Base-by-base conservation (phyloP, 2,329 filamentous ascomycete genomes). In the Neofusicoccum umdonicola region DNA sequence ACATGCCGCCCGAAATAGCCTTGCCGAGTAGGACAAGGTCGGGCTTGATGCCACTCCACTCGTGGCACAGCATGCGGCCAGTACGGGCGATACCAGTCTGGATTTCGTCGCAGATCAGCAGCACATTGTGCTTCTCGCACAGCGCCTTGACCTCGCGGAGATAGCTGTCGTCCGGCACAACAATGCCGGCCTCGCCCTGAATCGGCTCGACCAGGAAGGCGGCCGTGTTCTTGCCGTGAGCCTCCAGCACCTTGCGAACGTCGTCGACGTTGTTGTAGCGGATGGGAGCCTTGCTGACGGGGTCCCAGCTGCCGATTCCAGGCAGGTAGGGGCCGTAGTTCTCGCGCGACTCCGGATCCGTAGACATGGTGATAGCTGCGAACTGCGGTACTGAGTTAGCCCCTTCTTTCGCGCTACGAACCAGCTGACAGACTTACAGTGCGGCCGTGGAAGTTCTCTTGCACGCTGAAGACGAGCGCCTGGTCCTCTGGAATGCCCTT, bases 241-340 rank as follows among this genome's bases (percentile, higher is more conserved):
- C 85, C 75, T 93, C 89, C 52, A 99, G 84, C 2, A 89, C 90
- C 67, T 87, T 88, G 71, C 93, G 90, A 9, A 98, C 82, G 72
- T 96, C 92, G 35, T 84, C 82, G 67, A 95, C 85, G 75, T 93
- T 91, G 81, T 96, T 94, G 83, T 93, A 99, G 47, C 89, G 87
- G 71, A 98, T 93, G 15, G 86, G 79, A 79, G 90, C 88, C 70
- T 87, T 87, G 0, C 92, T 96, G 13, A 87, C 84, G 34, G 94
- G 94, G 76, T 87, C 88, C 35, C 82, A 79, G 68, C 92, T 90
- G 62, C 94, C 92, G 67, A 98, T 89, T 71, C 90, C 90, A 69
- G 95, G 95, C 22, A 99, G 87, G 76, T 96, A 98, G 17, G 95
- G 95, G 9, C 95, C 95, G 77, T 99, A 99, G 84, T 98, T 96